phyloP scores from a whole-genome alignment of 805 yeast genomes.

The Komagataella mondaviorum region DNA sequence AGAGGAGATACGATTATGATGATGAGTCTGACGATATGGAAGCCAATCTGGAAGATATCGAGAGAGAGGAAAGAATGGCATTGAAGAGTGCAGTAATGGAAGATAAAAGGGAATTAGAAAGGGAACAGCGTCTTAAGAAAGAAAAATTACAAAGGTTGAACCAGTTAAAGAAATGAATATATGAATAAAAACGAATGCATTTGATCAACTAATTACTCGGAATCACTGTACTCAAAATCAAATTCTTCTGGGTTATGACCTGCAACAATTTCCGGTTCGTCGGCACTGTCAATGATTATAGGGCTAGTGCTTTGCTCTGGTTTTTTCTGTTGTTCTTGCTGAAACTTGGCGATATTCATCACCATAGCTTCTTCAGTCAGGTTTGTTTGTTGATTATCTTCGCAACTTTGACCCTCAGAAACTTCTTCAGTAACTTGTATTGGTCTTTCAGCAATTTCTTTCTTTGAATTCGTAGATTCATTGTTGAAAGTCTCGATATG shows the following conservation, averaged over 20 bases:
- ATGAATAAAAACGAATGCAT: neutral
- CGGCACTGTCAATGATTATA: neutral
- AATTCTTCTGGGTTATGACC: conserved; percentile 16
- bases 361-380: neutral
- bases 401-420: conserved; percentile 1
- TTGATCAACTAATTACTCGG: conserved; percentile 6
- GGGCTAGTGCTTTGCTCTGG: neutral
- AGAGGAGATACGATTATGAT: conserved; percentile 31
- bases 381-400: neutral
- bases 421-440: neutral
- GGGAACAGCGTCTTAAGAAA: conserved; percentile 21
- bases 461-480: neutral
- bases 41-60: conserved; percentile 81
- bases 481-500: neutral
- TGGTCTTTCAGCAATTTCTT: neutral
- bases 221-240: conserved; percentile 31
- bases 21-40: conserved; percentile 73
- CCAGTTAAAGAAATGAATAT: neutral
- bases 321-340: neutral
- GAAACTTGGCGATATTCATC: conserved; percentile 1
- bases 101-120: conserved; percentile 48
- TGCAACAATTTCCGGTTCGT: neutral
- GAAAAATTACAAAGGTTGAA: neutral
- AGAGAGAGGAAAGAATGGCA: conserved; percentile 70
- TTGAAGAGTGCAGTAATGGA: conserved; percentile 58